Evolutionary conservation across 768 basidiomycete genomes (phyloP), one percentile per base, ranked within the genome.

Genomic region (Termitomyces sp.): DNA sequence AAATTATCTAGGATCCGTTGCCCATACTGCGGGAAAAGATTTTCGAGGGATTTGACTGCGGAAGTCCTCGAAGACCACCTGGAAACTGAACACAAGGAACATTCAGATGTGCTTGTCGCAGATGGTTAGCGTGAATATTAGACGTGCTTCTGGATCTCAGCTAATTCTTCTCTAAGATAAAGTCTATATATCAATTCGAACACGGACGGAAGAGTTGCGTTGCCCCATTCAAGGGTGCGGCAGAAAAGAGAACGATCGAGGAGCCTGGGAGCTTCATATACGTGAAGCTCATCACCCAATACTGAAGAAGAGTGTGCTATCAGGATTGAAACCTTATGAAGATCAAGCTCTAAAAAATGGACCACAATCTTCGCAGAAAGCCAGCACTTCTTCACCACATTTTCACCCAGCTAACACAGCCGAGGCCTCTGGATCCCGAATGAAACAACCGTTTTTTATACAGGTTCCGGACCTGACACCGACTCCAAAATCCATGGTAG

Each of bases 191-290:
- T 0, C 1, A 0, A 1, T 39, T 30, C 24, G 7, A 3, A 12
- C 2, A 3, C 30, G 27, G 3, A n/a, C 2, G 1, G 37, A 30
- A 2, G 3, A 2, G 1, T 11, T 41, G 1, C 1, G 7, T 9
- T 53, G 52, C 37, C 52, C 52, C 1, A 18, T 41, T 15, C 12
- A 45, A 15, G 20, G 12, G 12, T 45, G 44, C 13, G 22, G 22
- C 22, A 22, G 2, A 6, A 4, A 45, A 18, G 7, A 31, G 18
- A 16, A 4, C 18, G 7, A 30, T 39, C 52, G 27, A 11, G 24
- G 30, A 27, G 37, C 9, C 12, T 53, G 37, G 52, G 12, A 41
- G 13, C 9, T 2, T 6, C 52, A 53, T 7, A 41, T 53, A 1
- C 37, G 24, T 7, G 24, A 30, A n/a, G 6, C 4, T 11, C 51